A percentile compares a stretch with the other conserved stretches of the same genome.
phyloP scores from a whole-genome alignment of 2,329 filamentous ascomycete genomes.

The Sporothrix mexicana region DNA sequence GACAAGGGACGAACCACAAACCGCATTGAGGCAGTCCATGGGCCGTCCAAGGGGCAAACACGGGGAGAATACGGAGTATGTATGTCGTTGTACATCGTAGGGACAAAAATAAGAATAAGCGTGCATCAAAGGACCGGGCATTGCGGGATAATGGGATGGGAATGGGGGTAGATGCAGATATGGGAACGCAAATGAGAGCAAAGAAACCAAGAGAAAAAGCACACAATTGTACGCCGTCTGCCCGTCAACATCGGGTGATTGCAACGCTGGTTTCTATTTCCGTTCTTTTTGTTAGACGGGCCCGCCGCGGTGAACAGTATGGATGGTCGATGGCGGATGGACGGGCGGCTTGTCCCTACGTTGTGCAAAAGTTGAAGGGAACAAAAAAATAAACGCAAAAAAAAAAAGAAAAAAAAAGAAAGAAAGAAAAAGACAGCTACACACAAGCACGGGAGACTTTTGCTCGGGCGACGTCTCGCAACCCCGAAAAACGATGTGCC shows the following conservation, averaged over 20 bases:
- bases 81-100: too few species aligned
- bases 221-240: neutral
- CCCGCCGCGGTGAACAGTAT: neutral
- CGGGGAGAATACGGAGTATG: neutral
- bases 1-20: neutral
- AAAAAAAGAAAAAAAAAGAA: neutral
- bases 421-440: neutral
- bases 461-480: slow-evolving; percentile 20
- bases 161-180: neutral
- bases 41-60: neutral
- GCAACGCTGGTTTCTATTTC: slow-evolving; percentile 21
- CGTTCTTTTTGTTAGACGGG: neutral
- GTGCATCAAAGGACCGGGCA: neutral
- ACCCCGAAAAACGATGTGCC: slow-evolving; percentile 22
- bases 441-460: neutral
- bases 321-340: neutral
- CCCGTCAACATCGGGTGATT: neutral
- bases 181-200: neutral
- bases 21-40: neutral
- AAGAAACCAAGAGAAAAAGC: neutral
- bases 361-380: neutral
- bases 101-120: neutral
- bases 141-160: neutral
- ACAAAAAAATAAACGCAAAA: too few species aligned
- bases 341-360: neutral